Evolutionary conservation across 441 rosid species (phyloP).

Genomic region (Bocquillonia castaneifolia): DNA sequence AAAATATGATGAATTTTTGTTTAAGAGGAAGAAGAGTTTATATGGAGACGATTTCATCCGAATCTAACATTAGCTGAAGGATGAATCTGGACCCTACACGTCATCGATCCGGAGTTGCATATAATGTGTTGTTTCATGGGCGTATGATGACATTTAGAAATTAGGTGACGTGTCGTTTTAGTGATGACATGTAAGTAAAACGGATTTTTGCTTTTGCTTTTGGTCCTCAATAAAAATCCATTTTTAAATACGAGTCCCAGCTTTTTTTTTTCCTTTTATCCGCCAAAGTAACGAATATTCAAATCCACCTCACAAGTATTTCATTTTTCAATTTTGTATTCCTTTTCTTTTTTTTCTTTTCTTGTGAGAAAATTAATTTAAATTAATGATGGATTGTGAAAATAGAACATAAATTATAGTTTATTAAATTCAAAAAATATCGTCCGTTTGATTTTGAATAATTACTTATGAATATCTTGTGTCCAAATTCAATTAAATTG

Average conservation of each 20-base stretch:
- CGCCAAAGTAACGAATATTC: not conserved
- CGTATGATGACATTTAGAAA: not conserved
- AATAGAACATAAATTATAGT: no score
- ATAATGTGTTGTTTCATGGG: not conserved
- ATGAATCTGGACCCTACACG: slow-evolving; percentile 79
- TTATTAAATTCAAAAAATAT: no score
- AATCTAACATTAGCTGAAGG: slow-evolving; percentile 26
- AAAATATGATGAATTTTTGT: no score
- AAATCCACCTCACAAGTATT: not conserved
- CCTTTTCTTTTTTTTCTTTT: no score
- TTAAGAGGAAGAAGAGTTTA: not conserved
- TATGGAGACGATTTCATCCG: slow-evolving; percentile 23
- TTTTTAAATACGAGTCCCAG: not conserved
- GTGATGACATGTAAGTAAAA: not conserved
- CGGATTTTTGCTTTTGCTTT: not conserved
- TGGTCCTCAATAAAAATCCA: not conserved
- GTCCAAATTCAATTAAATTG: no score
- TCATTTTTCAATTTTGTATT: no score
- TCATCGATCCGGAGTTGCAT: slow-evolving; percentile 41
- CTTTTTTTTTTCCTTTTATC: not conserved
- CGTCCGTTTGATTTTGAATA: no score
- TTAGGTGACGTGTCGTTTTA: not conserved
- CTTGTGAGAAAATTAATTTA: no score
- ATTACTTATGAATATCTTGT: no score
- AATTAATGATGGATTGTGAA: no score